phyloP scores from a whole-genome alignment of 2,329 filamentous ascomycete species.

The Cladosporium cucumerinum region DNA sequence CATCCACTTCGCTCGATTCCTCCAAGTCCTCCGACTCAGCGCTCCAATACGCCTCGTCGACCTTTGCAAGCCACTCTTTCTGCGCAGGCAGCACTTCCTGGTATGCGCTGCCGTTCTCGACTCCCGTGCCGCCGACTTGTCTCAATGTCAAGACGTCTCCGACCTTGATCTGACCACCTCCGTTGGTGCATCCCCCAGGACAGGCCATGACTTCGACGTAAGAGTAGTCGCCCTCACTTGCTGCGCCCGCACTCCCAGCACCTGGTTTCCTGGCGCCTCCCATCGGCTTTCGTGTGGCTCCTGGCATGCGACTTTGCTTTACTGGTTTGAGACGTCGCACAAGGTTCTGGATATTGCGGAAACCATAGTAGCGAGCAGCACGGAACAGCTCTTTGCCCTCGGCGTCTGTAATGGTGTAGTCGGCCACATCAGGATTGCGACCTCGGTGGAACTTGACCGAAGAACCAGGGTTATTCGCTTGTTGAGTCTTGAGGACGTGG shows the following conservation, averaged over 20 bases:
- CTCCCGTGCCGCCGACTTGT: constrained; percentile 31
- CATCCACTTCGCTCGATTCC: constrained; percentile 6
- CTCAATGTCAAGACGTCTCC: constrained; percentile 63
- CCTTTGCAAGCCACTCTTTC: constrained; percentile 75
- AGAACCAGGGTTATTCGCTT: constrained; percentile 67
- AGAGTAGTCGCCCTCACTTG: constrained; percentile 61
- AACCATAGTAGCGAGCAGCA: constrained; percentile 91
- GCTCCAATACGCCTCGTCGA: constrained; percentile 55
- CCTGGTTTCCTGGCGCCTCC: constrained; percentile 40
- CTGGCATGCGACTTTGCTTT: constrained; percentile 73
- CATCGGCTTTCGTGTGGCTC: constrained; percentile 58
- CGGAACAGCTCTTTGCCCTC: constrained; percentile 58
- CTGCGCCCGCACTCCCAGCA: constrained; percentile 34
- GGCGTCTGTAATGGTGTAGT: constrained; percentile 66
- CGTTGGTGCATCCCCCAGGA: constrained; percentile 97
- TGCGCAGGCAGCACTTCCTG: constrained; percentile 63
- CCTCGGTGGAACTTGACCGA: constrained; percentile 69
- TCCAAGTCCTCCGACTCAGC: constrained; percentile 27
- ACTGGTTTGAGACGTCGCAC: constrained; percentile 87
- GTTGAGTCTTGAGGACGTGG: constrained; percentile 74
- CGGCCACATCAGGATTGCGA: constrained; percentile 85
- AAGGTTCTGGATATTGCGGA: constrained; percentile 96
- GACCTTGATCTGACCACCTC: constrained; percentile 89
- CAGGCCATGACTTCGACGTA: constrained; percentile 99
- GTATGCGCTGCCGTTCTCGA: constrained; percentile 33